Base-by-base conservation (phyloP, 1,139 yeast genomes). In the Ogataea hybrid region DNA sequence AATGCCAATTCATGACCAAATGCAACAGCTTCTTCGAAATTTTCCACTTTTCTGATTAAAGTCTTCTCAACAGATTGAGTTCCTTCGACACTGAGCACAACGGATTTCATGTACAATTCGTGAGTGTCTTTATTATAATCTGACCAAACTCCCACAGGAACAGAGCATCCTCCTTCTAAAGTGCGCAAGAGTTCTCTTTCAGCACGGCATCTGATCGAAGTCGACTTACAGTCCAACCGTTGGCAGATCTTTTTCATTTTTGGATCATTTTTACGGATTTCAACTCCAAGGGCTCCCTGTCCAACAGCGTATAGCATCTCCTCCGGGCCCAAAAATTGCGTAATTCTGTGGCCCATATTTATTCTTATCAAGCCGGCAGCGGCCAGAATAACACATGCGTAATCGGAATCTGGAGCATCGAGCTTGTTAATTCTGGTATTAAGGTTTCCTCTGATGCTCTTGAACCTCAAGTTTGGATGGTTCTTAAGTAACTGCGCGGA, bases 251-350 rank as follows among this genome's bases (percentile, higher is more conserved):
- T 65, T 54, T 70, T 69, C 61, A 84, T 75, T 40, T 69, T 65
- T 7, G 65, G 62, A 61, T 94, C 96, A 43, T 74, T 77, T 44
- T 75, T 75, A 56, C 94, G 77, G 52, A 90, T 86, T 65, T 92
- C 98, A 29, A 92, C 71, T 16, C 97, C 98, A 41, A 92, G 69
- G 0, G 97, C 97, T 50, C 98, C 98, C 69, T 92, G 98, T 14
- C 98, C 98, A 31, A 92, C 97, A 0, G 98, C 96, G 61, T 92
- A 87, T 62, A 82, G 86, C 96, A 92, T 87, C 46, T 84, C 88
- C 28, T 88, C 86, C n/a, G 81, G 75, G 49, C 83, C 80, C 49
- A 92, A 71, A 52, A 64, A 73, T 52, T 67, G 65, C 12, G 88
- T 77, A 58, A 92, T 89, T 63, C 97, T 74, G 49, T 78, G 65